Base-by-base conservation (phyloP, 305 asterid genomes). In the Andrographis paniculata region DNA sequence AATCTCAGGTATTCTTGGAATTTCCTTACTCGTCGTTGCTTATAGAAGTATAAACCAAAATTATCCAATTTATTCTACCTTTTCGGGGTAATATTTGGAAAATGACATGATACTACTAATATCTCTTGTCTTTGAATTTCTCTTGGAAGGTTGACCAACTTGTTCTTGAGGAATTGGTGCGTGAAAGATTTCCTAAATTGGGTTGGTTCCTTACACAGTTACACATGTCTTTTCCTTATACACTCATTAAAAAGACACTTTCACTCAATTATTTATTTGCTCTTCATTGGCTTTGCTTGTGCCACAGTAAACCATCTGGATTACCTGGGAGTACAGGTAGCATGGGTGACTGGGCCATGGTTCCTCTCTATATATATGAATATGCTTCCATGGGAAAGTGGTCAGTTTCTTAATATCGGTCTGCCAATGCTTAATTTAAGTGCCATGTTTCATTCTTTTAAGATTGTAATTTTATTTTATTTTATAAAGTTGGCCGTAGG, bases 321-420 rank as follows among this genome's bases (percentile, higher is more conserved):
- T 79, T 92, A 87, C 74, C 75, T 92, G 56, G 99, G 99, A 64
- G 95, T 92, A 55, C 94, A 92, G 75, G 93, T 84, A 61, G 95
- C 95, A 30, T 92, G 99, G 94, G 99, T 92, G 42, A 65, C 94
- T 50, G 93, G 93, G 48, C 95, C 96, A 6, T 92, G 99, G 96
- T 92, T 92, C 84, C 96, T 92, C 65, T 71, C 97, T 5, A 76
- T 92, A 61, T 92, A 72, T 69, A 75, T 92, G 91, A 92, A 92
- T 74, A 92, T 92, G 96, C 96, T 92, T 77, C 97, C 99, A n/a
- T 92, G 99, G 99, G 96, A 92, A 81, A 87, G 96, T 65, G 99
- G 99, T 92, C 63, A 69, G 94, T 53, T 71, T 70, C 76, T 62
- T 62, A 66, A 39, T 61, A 67, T 54, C 53, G 23, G 17, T 17